A percentile compares a stretch with the other conserved stretches of the same genome.
These are phyloP conservation scores for Corchorus capsularis DNA, from an alignment of 345 rosid genomes.

Conservation along the genomic window DNA sequence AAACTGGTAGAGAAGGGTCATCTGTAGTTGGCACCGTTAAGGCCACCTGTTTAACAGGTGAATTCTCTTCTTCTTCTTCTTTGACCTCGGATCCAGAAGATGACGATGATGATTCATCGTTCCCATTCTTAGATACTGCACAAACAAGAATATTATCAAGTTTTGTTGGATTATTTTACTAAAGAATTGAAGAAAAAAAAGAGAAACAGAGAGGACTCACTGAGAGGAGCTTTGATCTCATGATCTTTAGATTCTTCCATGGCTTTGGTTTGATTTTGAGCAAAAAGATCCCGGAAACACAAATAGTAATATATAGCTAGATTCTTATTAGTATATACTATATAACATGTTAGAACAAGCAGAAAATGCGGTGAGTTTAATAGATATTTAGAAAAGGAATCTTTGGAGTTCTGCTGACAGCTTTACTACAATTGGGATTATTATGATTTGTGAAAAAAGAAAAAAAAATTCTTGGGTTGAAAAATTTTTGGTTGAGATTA, in stretches of 20 bases:
- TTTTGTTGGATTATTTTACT: neutral
- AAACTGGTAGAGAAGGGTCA: slow-evolving; percentile 79
- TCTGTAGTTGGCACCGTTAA: slow-evolving; percentile 86
- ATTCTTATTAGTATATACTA: neutral
- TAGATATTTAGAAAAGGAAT: neutral
- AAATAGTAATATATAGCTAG: neutral
- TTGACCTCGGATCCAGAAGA: slow-evolving; percentile 24
- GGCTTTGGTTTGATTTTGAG: neutral
- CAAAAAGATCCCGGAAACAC: neutral
- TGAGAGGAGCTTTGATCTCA: slow-evolving; percentile 45
- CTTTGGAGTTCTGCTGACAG: neutral
- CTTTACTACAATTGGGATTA: neutral
- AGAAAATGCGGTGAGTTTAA: neutral
- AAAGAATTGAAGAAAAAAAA: too few relatives aligned
- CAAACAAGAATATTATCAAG: neutral
- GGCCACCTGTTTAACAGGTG: slow-evolving; percentile 89
- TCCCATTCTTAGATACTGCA: slow-evolving; percentile 34
- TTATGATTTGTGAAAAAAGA: neutral
- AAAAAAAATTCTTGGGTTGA: neutral
- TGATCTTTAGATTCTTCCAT: slow-evolving; percentile 30
- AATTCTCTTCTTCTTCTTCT: slow-evolving; percentile 57
- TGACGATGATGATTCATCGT: slow-evolving; percentile 30
- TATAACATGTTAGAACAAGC: neutral
- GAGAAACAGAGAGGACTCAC: slow-evolving; percentile 32
- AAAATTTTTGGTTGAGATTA: neutral